Base-by-base conservation (phyloP, 257 asterid species). In the Scutellaria minor region DNA sequence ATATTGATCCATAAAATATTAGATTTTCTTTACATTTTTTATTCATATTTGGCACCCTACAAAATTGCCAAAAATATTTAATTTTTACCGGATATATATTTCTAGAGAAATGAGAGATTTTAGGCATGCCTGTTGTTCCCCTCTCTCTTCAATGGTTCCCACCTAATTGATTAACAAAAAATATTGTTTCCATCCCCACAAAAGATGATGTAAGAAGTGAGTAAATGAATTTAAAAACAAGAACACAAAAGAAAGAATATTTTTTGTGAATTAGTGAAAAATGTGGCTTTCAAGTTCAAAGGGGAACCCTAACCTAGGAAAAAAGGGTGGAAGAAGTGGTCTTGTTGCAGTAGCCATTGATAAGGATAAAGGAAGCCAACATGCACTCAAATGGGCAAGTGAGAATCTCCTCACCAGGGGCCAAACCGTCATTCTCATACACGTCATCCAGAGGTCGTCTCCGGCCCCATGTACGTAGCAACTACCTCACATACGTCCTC, bases 291-390 rank as follows among this genome's bases (percentile, higher is more conserved):
- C 89, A 39, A 83, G 53, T 73, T 45, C 81, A 13, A 87, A 71
- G 24, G 77, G 41, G 9, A 68, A 72, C 27, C 60, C 5, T 14
- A 54, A 64, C 31, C 0, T 13, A n/a, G 80, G 65, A 13, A 85
- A 64, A 40, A 80, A 45, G 9, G 52, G 27, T 15, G 91, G 83
- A 8, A 78, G 81, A 39, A 87, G 83, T 73, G 97, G 96, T 14
- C 80, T 92, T 6, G 85, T 90, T 57, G 98, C 98, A n/a, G 86
- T 95, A 12, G 98, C 97, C 60, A 83, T 95, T 4, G 98, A 90
- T 63, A 95, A 79, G 73, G 96, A 92, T 63, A 95, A 86, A 84
- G 84, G 85, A 13, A 95, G 99, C 85, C 99, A 95, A 67, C 53
- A 83, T 73, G 99, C 98, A 11, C 76, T 95, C 42, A 82, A 77